A percentile compares a stretch with the other conserved stretches of the same genome.
Conservation (phyloP, 495 filamentous ascomycete species). For the Pseudevernia furfuracea region DNA sequence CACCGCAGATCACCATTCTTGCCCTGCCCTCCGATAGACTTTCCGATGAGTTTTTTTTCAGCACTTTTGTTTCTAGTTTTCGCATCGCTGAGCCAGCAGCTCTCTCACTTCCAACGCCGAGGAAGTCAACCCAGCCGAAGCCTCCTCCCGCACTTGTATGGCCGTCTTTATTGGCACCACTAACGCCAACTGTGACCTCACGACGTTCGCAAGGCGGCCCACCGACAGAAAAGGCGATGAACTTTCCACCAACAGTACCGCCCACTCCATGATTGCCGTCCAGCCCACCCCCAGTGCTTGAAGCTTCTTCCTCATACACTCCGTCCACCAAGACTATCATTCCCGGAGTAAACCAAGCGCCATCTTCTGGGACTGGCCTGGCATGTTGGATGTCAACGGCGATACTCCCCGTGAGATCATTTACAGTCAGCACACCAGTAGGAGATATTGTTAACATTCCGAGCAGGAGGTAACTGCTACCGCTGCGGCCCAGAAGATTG, state of each 20-base stretch:
- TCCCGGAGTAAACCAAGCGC: conserved; percentile 83
- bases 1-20: conserved; percentile 66
- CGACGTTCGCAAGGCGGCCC: conserved; percentile 86
- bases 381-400: conserved; percentile 75
- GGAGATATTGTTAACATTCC: conserved; percentile 76
- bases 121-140: conserved; percentile 95
- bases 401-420: conserved; percentile 81
- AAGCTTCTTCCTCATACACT: conserved; percentile 85
- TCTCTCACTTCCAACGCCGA: conserved; percentile 84
- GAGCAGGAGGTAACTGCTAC: conserved; percentile 76
- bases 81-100: conserved; percentile 77
- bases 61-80: conserved; percentile 47
- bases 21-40: conserved; percentile 30
- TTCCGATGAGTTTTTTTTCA: conserved; percentile 28
- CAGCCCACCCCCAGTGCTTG: conserved; percentile 54
- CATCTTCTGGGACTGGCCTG: conserved; percentile 71
- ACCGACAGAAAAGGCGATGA: conserved; percentile 81
- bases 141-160: conserved; percentile 59
- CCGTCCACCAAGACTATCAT: conserved; percentile 95
- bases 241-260: conserved; percentile 78
- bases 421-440: conserved; percentile 72
- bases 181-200: conserved; percentile 65
- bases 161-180: conserved; percentile 43
- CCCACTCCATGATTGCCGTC: conserved; percentile 74
- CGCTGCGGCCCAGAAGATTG: conserved; percentile 84